Conservation (phyloP, 2,329 filamentous ascomycete species). For the Pseudocercospora cruenta region DNA sequence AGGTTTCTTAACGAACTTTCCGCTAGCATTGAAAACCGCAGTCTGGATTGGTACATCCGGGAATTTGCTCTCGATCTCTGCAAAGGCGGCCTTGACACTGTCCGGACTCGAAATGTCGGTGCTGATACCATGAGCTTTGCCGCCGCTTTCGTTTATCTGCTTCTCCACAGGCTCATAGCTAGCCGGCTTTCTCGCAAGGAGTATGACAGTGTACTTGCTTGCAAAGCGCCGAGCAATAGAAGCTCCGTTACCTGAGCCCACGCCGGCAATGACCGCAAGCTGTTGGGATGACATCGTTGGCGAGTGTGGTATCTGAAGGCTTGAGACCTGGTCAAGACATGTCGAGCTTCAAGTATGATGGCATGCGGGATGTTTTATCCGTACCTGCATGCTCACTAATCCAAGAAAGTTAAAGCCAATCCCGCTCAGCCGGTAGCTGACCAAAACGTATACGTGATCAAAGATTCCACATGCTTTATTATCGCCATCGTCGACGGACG, state of each 20-base stretch:
- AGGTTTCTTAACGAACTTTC: slow-evolving; percentile 59
- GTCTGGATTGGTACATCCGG: slow-evolving; percentile 52
- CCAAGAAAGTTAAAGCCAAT: not conserved
- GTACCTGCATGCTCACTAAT: slow-evolving; percentile 4
- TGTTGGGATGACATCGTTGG: slow-evolving; percentile 52
- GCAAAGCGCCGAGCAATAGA: slow-evolving; percentile 63
- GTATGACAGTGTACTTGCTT: slow-evolving; percentile 68
- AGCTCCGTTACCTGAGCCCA: slow-evolving; percentile 69
- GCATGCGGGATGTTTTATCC: slow-evolving; percentile 4
- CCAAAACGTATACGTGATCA: not conserved
- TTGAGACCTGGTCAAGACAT: not conserved
- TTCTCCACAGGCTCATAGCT: slow-evolving; percentile 67
- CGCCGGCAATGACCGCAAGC: slow-evolving; percentile 71
- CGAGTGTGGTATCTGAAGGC: not conserved
- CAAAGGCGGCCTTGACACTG: slow-evolving; percentile 62
- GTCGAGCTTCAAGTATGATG: not conserved
- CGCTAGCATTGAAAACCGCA: slow-evolving; percentile 72
- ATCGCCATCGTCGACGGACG: not conserved
- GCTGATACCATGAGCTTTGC: slow-evolving; percentile 69
- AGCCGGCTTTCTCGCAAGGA: slow-evolving; percentile 68
- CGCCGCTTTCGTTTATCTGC: slow-evolving; percentile 68
- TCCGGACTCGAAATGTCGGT: slow-evolving; percentile 62
- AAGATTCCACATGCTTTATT: not conserved
- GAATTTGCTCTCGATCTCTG: slow-evolving; percentile 62
- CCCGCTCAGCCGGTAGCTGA: not conserved